phyloP scores from a whole-genome alignment of 1,139 yeast genomes.

The Diutina mesorugosa region DNA sequence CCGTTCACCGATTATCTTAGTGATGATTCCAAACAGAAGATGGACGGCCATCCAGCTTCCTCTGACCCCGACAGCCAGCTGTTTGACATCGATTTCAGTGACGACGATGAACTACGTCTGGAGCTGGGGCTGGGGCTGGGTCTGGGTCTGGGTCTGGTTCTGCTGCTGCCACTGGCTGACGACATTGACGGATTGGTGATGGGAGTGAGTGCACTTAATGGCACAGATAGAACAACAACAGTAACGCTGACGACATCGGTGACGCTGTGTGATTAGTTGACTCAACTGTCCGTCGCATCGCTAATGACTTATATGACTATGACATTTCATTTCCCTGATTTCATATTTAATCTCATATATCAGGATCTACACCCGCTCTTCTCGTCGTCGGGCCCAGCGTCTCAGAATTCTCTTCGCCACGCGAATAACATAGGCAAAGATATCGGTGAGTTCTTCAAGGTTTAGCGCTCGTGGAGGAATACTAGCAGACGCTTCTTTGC shows the following conservation, averaged over 20 bases:
- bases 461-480: background rate
- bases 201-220: background rate
- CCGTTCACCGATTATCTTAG: slow-evolving; percentile 49
- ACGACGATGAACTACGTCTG: background rate
- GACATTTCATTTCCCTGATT: background rate
- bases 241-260: background rate
- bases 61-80: background rate
- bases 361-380: background rate
- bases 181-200: background rate
- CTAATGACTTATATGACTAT: background rate
- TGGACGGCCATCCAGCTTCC: background rate
- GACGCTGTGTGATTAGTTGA: background rate
- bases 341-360: background rate
- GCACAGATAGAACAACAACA: background rate
- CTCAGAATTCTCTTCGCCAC: background rate
- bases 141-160: background rate
- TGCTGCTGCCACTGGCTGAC: background rate
- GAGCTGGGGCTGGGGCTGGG: background rate
- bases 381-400: background rate
- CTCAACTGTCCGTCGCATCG: background rate
- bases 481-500: background rate
- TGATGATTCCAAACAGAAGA: background rate
- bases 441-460: background rate
- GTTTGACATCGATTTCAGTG: background rate
- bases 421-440: background rate